Evolutionary conservation across 73 alveolate species (phyloP), one percentile per base, ranked within the genome.

Genomic region (Blepharisma japonicum): DNA sequence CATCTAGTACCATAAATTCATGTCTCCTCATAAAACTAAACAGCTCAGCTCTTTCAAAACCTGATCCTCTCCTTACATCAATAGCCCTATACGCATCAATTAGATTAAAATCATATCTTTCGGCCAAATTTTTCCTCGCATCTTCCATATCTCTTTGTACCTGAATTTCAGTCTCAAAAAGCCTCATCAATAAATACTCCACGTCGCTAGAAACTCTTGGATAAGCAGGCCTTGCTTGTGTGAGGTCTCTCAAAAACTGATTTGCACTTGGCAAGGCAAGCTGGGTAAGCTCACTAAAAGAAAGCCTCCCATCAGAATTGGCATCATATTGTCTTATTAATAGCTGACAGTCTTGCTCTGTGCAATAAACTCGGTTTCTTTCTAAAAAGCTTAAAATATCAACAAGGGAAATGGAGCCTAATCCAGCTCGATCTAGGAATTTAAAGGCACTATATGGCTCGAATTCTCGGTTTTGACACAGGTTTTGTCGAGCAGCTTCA

Each of bases 381-480:
- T 55, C 56, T 68, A 79, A 79, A 68, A 79, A 79, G 6, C 39
- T 68, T 51, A 25, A 25, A 67, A 79, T 11, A 68, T 79, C 84
- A 68, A 49, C 21, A 11, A 55, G 85, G 32, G 86, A 27, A 53
- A 79, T 54, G 25, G 56, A 25, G 38, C 86, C 86, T 51, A 46
- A 14, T 27, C 32, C 50, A 18, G 53, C 56, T 68, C 47, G 38
- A 71, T 89, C 96, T 32, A 87, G 32, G 51, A 87, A 77, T 23
- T 77, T 78, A 45, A 87, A 87, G 45, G 89, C 84, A 4, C 84
- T 32, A 77, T 85, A 87, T 7, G 90, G 91, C 61, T 87, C 94
- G 71, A 87, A 87, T 7, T 53, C 89, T 25, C 61, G 49, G 18
- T 85, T 81, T 11, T 53, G 71, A 20, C 91, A 85, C 48, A 87